Evolutionary conservation across 2,329 filamentous ascomycete genomes (phyloP).

Genomic region (Dactylellina haptotyla): DNA sequence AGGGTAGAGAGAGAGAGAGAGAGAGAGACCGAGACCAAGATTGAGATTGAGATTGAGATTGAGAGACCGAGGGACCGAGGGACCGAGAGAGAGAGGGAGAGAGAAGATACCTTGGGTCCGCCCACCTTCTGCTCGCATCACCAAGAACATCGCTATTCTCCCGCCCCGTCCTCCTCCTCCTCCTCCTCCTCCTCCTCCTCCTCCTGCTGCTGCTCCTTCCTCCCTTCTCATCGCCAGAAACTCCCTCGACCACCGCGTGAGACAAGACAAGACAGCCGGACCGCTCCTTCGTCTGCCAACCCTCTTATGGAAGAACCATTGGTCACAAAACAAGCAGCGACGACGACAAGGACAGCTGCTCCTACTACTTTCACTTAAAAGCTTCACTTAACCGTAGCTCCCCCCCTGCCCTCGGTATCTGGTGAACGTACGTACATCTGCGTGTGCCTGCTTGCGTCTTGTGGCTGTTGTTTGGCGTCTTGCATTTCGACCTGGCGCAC

Average conservation of each 20-base stretch:
- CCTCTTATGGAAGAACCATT: constrained; percentile 47
- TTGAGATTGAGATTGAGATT: no score
- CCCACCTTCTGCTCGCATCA: not conserved
- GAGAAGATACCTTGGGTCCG: no score
- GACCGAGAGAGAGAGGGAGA: no score
- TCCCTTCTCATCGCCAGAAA: not conserved
- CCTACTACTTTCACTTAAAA: no score
- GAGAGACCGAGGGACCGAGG: no score
- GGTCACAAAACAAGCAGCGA: not conserved
- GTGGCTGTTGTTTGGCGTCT: not conserved
- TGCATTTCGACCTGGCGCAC: no score
- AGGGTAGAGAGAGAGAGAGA: not conserved
- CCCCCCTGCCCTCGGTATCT: no score
- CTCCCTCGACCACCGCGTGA: constrained; percentile 3
- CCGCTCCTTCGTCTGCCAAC: not conserved
- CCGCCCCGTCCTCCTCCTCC: not conserved
- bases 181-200: not conserved
- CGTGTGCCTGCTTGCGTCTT: no score
- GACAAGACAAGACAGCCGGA: constrained; percentile 20
- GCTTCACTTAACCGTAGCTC: no score
- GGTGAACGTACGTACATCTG: constrained; percentile 27
- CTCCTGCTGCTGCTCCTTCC: not conserved
- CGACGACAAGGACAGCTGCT: no score
- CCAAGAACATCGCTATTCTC: not conserved
- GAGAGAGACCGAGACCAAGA: not conserved